A percentile compares a stretch with the other conserved stretches of the same genome.
phyloP scores from a whole-genome alignment of 306 rosid species.

The Quercus suber region DNA sequence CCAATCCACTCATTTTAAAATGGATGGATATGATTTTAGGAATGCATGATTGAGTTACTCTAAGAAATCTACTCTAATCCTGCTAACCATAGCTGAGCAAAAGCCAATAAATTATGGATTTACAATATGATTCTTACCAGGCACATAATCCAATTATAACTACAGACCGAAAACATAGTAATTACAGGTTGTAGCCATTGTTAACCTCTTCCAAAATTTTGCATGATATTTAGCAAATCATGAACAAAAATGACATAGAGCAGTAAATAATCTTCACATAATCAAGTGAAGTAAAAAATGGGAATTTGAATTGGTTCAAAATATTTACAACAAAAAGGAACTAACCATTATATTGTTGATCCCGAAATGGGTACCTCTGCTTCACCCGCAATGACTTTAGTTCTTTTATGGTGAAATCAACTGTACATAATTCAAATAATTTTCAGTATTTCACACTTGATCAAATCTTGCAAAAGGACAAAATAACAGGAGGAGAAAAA shows the following conservation, averaged over 20 bases:
- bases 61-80: too few species aligned
- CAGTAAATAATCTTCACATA: background rate
- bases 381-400: slow-evolving; percentile 64
- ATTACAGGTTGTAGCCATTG: background rate
- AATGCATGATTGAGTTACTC: too few species aligned
- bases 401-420: slow-evolving; percentile 83
- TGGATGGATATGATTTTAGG: too few species aligned
- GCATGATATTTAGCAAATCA: background rate
- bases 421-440: slow-evolving; percentile 39
- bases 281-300: background rate
- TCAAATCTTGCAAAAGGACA: slow-evolving; percentile 1
- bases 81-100: background rate
- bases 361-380: slow-evolving; percentile 73
- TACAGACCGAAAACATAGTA: background rate
- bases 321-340: background rate
- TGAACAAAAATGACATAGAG: background rate
- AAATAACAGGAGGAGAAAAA: slow-evolving; percentile 2
- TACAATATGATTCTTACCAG: background rate
- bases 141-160: background rate
- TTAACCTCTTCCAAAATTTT: background rate
- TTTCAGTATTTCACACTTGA: slow-evolving; percentile 2
- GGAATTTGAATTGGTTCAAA: background rate
- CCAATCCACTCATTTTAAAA: too few species aligned
- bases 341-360: slow-evolving; percentile 82
- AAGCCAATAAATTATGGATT: background rate